Percentiles rank a stretch among this genome's conserved stretches.
phyloP scores from a whole-genome alignment of 2,329 filamentous ascomycete genomes.

The Nemania bipapillata region DNA sequence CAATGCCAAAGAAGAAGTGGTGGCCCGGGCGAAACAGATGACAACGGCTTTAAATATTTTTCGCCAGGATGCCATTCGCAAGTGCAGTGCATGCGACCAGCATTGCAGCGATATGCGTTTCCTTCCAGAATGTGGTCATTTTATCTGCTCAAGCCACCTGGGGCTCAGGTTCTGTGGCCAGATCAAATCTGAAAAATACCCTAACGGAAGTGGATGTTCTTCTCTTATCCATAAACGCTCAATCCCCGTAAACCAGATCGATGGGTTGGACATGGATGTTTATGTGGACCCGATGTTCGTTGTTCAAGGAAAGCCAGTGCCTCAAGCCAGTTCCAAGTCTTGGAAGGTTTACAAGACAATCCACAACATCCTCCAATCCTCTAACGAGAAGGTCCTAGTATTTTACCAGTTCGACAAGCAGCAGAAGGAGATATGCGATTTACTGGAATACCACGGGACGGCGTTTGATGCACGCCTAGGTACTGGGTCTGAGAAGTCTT shows the following conservation, averaged over 20 bases:
- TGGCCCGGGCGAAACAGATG: slow-evolving; percentile 33
- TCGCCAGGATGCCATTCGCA: not conserved
- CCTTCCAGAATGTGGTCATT: slow-evolving; percentile 48
- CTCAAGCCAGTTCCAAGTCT: slow-evolving; percentile 43
- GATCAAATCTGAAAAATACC: slow-evolving; percentile 24
- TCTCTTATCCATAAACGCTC: slow-evolving; percentile 24
- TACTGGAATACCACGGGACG: slow-evolving; percentile 38
- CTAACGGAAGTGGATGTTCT: slow-evolving; percentile 25
- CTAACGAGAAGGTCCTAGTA: slow-evolving; percentile 49
- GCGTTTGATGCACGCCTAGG: slow-evolving; percentile 25
- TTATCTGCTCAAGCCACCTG: slow-evolving; percentile 43
- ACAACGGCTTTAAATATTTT: slow-evolving; percentile 33
- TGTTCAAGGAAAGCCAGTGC: not conserved
- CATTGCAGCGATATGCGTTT: slow-evolving; percentile 31
- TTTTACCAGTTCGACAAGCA: slow-evolving; percentile 54
- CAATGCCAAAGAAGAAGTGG: slow-evolving; percentile 35
- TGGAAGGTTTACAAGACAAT: slow-evolving; percentile 40
- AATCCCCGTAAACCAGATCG: slow-evolving; percentile 31
- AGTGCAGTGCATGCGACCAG: slow-evolving; percentile 36
- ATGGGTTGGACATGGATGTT: slow-evolving; percentile 16
- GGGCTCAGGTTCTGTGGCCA: slow-evolving; percentile 37
- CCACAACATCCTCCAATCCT: slow-evolving; percentile 19
- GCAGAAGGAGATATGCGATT: slow-evolving; percentile 43
- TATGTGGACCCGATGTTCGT: not conserved
- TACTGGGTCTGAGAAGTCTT: not conserved